Conservation (phyloP, 305 asterid genomes). For the Euphrasia arctica region DNA sequence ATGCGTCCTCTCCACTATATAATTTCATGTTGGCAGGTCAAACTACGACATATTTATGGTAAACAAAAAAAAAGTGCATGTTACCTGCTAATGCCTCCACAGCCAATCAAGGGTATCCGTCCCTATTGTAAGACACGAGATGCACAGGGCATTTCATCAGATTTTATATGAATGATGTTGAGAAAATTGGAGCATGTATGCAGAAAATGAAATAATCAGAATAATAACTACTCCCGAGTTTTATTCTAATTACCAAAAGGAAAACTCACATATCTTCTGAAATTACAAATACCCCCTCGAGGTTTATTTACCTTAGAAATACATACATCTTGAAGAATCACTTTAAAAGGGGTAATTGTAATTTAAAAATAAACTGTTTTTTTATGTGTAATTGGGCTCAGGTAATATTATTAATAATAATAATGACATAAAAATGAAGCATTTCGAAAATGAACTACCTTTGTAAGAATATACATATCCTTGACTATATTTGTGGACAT, state of each 20-base stretch:
- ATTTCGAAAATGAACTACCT: conserved; percentile 47
- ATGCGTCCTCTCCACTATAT: conserved; percentile 91
- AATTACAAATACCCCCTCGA: too few relatives aligned
- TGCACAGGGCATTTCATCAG: conserved; percentile 10
- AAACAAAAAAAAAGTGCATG: conserved; percentile 1
- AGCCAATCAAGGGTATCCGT: conserved; percentile 84
- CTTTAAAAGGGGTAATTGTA: too few relatives aligned
- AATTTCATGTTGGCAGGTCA: conserved; percentile 8
- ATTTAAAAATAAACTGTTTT: too few relatives aligned
- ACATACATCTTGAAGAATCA: too few relatives aligned
- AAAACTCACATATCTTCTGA: too few relatives aligned
- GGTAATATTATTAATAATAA: not conserved
- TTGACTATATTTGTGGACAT: conserved; percentile 75
- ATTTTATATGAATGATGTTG: not conserved
- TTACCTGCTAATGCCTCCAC: conserved; percentile 97
- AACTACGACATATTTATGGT: conserved; percentile 10
- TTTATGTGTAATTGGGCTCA: too few relatives aligned
- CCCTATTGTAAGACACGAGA: conserved; percentile 45
- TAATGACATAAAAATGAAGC: not conserved
- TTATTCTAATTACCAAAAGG: not conserved
- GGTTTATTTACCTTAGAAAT: too few relatives aligned
- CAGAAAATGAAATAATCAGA: not conserved
- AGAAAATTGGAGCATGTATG: not conserved
- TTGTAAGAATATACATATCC: conserved; percentile 86
- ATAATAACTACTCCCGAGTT: not conserved